Conservation (phyloP, 164 flowering plant species). For the Berberis thunbergii region DNA sequence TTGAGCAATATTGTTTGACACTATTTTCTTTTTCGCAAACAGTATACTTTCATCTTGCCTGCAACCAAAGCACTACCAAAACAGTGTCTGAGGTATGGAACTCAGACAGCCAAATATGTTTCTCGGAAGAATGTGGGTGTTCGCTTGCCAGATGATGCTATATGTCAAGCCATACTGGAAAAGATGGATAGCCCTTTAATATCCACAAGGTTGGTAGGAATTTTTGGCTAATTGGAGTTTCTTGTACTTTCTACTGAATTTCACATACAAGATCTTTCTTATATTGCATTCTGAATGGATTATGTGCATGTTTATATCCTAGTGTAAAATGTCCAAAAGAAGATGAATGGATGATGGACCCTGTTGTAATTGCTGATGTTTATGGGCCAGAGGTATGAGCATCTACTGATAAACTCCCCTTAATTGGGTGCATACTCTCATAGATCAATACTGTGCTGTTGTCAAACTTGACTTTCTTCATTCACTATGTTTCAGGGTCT, state of each 20-base stretch:
- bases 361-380: conserved; percentile 68
- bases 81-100: conserved; percentile 62
- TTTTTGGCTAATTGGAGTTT: neutral
- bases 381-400: conserved; percentile 71
- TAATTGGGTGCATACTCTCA: neutral
- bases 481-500: conserved; percentile 50
- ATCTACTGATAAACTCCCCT: conserved; percentile 35
- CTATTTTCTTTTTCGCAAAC: conserved; percentile 15
- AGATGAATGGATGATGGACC: conserved; percentile 22
- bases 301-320: neutral
- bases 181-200: conserved; percentile 71
- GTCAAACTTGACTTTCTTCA: conserved; percentile 2
- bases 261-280: neutral
- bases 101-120: conserved; percentile 49
- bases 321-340: conserved; percentile 51
- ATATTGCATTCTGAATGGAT: neutral
- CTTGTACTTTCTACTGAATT: too few species aligned
- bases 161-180: conserved; percentile 71
- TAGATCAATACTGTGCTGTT: neutral
- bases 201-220: conserved; percentile 54
- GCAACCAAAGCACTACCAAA: conserved; percentile 84
- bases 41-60: conserved; percentile 91
- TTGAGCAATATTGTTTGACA: too few species aligned
- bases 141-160: conserved; percentile 79
- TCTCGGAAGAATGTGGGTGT: conserved; percentile 76